Conservation (phyloP, 305 asterid genomes). For the Fraxinus greggii region DNA sequence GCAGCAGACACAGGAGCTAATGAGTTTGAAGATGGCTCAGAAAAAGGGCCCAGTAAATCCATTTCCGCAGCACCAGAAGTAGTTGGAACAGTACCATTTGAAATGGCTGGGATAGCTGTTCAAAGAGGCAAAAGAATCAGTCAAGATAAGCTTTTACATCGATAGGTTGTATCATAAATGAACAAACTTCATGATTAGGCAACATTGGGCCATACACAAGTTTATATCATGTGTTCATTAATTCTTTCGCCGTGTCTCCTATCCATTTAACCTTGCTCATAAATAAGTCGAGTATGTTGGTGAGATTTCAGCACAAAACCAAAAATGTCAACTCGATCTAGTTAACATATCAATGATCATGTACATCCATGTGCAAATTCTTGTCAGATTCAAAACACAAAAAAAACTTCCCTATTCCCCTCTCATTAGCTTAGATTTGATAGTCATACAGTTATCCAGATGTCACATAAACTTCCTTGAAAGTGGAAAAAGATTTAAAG, state of each 20-base stretch:
- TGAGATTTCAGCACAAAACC: background rate
- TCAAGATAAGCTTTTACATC: slow-evolving; percentile 1
- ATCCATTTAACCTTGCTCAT: background rate
- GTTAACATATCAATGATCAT: background rate
- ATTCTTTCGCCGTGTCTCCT: background rate
- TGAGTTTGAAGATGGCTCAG: slow-evolving; percentile 58
- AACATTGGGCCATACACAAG: slow-evolving; percentile 8
- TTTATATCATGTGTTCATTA: background rate
- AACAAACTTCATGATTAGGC: background rate
- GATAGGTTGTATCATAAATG: background rate
- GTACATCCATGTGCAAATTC: background rate
- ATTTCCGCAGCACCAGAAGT: slow-evolving; percentile 46
- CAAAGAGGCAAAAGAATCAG: slow-evolving; percentile 15
- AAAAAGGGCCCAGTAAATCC: slow-evolving; percentile 73
- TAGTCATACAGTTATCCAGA: background rate
- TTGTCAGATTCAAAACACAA: background rate
- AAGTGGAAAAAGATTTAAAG: background rate
- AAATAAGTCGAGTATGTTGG: background rate
- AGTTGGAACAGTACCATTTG: slow-evolving; percentile 43
- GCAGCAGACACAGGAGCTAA: slow-evolving; percentile 67
- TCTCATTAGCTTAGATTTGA: background rate
- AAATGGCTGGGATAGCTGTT: slow-evolving; percentile 52
- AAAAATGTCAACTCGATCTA: background rate
- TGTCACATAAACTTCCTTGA: background rate
- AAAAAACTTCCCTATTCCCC: background rate